Evolutionary conservation across 257 asterid species (phyloP), one percentile per base, ranked within the genome.

Genomic region (Solanum microdontum): DNA sequence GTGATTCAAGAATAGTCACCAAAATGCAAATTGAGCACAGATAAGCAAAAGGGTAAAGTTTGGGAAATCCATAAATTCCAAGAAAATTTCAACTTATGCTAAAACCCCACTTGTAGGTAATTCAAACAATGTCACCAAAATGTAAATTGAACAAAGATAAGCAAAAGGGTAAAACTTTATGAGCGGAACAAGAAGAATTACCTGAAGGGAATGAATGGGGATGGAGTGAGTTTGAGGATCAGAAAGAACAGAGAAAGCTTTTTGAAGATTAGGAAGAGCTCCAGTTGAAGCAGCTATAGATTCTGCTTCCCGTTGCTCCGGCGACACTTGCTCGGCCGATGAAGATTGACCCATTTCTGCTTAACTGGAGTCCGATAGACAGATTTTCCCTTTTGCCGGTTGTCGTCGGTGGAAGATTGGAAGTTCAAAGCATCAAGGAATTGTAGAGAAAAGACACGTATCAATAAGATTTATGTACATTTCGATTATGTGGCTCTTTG

Each of bases 221-320:
- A 96, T 92, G 69, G 95, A 90, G 75, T 89, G 36, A 14, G 95
- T 92, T 89, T 94, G 92, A 85, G 95, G 93, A 91, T 94, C 92
- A 75, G 99, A 92, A 86, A 96, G 94, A 79, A 87, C 84, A 51
- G 98, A 91, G 88, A 96, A 96, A 0, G 97, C 90, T 73, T 94
- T 92, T 11, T 89, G 89, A 23, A 96, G 96, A 72, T 90, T 87
- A 9, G 98, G 94, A 48, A 96, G 96, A 72, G 97, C 96, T 84
- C 98, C 99, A 45, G 98, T 93, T 9, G 99, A 92, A 2, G 99
- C 98, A 30, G 98, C 98, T 36, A 93, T 90, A 7, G 98, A 91
- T 89, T 94, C 96, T 76, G 94, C 93, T 87, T 94, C 93, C 28
- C 93, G 92, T 92, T 92, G 93, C 89, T 90, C 97, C 70, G 94